Evolutionary conservation across 176 grass and related monocot genomes (phyloP).

Genomic region (Carex littledalei): DNA sequence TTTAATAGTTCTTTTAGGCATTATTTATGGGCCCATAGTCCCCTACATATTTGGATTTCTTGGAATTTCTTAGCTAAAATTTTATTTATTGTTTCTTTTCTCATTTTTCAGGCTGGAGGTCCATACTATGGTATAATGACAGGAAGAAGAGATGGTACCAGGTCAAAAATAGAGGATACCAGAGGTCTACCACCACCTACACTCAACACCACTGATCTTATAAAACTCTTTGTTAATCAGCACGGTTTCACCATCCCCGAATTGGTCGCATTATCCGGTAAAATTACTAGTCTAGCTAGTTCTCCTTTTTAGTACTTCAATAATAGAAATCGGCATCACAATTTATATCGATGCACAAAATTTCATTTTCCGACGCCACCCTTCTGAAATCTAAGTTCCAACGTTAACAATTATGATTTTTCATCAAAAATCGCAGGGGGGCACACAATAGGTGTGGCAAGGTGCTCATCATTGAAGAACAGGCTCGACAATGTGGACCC

Average conservation of each 20-base stretch:
- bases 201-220: slow-evolving; percentile 37
- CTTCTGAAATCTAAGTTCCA: too few species aligned
- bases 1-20: not conserved
- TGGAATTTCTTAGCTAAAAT: too few species aligned
- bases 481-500: slow-evolving; percentile 49
- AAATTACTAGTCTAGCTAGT: not conserved
- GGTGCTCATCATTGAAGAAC: slow-evolving; percentile 46
- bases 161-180: slow-evolving; percentile 54
- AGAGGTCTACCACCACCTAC: slow-evolving; percentile 41
- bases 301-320: not conserved
- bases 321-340: not conserved
- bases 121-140: slow-evolving; percentile 57
- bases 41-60: not conserved
- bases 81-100: too few species aligned
- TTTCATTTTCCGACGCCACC: too few species aligned
- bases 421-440: slow-evolving; percentile 36
- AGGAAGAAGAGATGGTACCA: slow-evolving; percentile 61
- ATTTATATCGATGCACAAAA: not conserved
- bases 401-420: not conserved
- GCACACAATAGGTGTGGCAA: slow-evolving; percentile 72
- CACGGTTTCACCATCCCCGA: slow-evolving; percentile 44
- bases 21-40: not conserved
- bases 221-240: slow-evolving; percentile 31
- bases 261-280: slow-evolving; percentile 70
- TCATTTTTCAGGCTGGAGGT: slow-evolving; percentile 34